phyloP scores from a whole-genome alignment of 2,329 filamentous ascomycete species.

The Colletotrichum salicis region DNA sequence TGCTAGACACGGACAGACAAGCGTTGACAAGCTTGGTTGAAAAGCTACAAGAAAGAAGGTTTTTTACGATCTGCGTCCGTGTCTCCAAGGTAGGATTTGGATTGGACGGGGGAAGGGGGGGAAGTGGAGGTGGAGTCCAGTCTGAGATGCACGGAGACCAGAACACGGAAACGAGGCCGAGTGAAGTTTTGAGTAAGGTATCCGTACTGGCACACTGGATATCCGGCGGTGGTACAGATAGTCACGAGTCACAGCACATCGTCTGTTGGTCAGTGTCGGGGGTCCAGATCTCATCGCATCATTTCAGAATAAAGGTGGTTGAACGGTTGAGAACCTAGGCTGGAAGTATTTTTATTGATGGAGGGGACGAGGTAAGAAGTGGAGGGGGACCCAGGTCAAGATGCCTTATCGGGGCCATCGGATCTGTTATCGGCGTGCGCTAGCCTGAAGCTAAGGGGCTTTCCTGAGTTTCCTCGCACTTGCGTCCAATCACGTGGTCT shows the following conservation, averaged over 20 bases:
- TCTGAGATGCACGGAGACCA: neutral
- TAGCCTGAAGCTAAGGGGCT: constrained; percentile 14
- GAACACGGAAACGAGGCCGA: neutral
- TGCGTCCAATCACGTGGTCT: constrained; percentile 20
- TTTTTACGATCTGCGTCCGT: neutral
- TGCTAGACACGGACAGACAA: neutral
- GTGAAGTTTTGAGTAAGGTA: neutral
- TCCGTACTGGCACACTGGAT: too few relatives aligned
- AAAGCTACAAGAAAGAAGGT: neutral
- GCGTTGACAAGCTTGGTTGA: neutral
- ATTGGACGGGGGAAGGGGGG: neutral
- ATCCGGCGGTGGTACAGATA: too few relatives aligned
- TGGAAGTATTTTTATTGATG: too few relatives aligned
- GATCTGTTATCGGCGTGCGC: constrained; percentile 20
- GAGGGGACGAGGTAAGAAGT: neutral
- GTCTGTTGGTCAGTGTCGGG: too few relatives aligned
- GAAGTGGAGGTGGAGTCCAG: neutral
- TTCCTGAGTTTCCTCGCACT: constrained; percentile 19
- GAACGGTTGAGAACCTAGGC: too few relatives aligned
- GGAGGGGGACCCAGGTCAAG: neutral
- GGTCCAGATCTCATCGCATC: too few relatives aligned
- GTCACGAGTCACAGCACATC: too few relatives aligned
- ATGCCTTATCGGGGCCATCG: constrained; percentile 11
- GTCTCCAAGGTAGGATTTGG: neutral
- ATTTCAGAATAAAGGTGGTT: too few relatives aligned